Evolutionary conservation across 2,329 filamentous ascomycete genomes (phyloP).

Genomic region (Aspergillus bombycis): DNA sequence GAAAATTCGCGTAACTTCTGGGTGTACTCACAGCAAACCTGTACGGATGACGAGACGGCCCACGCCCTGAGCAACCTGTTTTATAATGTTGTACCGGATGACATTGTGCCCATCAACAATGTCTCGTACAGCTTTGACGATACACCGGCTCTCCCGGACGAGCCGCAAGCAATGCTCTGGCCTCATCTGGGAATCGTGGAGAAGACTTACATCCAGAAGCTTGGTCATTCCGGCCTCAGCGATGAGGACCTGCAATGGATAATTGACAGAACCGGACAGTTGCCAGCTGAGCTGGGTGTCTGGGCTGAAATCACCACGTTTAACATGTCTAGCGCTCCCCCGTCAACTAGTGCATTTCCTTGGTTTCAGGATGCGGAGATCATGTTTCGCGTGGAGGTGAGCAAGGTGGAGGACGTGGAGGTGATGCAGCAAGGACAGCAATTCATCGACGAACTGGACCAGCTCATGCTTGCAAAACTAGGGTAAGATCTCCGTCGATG

Average conservation of each 20-base stretch:
- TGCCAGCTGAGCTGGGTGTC: not conserved
- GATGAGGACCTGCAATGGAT: not conserved
- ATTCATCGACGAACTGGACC: not conserved
- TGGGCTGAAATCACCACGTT: constrained; percentile 3
- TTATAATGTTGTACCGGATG: not conserved
- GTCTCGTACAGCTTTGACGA: not conserved
- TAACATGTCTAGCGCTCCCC: not conserved
- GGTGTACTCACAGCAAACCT: not conserved
- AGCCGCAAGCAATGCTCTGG: not conserved
- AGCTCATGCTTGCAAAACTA: not conserved
- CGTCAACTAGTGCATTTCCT: not conserved
- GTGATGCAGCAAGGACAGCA: not conserved
- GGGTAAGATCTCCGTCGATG: not conserved
- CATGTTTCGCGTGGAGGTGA: not conserved
- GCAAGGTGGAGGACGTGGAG: not conserved
- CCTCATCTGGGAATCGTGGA: constrained; percentile 1
- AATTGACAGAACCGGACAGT: not conserved
- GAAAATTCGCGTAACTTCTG: constrained; percentile 2
- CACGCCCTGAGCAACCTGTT: not conserved
- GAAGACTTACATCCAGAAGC: not conserved
- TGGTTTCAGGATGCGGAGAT: not conserved
- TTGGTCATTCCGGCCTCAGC: not conserved
- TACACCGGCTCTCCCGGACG: not conserved
- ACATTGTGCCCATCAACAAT: not conserved
- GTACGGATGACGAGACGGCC: not conserved